phyloP scores from a whole-genome alignment of 179 eudicot genomes.

The Actinidia arguta region DNA sequence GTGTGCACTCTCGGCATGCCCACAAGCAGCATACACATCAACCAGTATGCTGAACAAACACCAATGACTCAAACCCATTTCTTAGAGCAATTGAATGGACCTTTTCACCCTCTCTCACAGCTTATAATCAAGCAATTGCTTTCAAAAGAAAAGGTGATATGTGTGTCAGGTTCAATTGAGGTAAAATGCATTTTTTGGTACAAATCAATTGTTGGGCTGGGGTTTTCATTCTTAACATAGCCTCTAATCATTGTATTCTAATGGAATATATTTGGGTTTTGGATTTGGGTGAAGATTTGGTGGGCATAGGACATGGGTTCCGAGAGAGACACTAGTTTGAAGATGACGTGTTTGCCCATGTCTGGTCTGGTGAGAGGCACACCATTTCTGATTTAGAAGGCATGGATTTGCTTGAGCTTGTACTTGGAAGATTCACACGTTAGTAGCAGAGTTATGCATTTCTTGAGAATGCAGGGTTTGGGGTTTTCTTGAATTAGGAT shows the following conservation, averaged over 20 bases:
- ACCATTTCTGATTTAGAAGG: slow-evolving; percentile 69
- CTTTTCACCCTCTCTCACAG: slow-evolving; percentile 61
- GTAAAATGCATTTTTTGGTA: slow-evolving; percentile 46
- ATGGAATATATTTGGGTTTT: slow-evolving; percentile 60
- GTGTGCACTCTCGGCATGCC: slow-evolving; percentile 60
- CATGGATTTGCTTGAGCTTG: slow-evolving; percentile 85
- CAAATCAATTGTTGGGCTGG: slow-evolving; percentile 52
- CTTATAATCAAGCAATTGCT: slow-evolving; percentile 63
- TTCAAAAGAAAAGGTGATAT: slow-evolving; percentile 81
- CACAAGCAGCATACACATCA: slow-evolving; percentile 68
- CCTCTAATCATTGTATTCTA: slow-evolving; percentile 91
- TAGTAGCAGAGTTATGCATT: slow-evolving; percentile 77
- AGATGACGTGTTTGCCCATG: slow-evolving; percentile 74
- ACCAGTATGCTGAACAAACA: slow-evolving; percentile 80
- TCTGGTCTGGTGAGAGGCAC: slow-evolving; percentile 64
- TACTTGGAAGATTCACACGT: slow-evolving; percentile 52
- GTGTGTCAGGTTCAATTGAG: slow-evolving; percentile 62
- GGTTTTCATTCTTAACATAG: slow-evolving; percentile 67
- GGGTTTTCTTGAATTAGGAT: slow-evolving; percentile 16
- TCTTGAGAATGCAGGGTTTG: slow-evolving; percentile 37
- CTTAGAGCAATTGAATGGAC: slow-evolving; percentile 58
- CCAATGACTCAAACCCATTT: slow-evolving; percentile 63
- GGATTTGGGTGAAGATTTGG: slow-evolving; percentile 53
- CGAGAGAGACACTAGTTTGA: slow-evolving; percentile 63
- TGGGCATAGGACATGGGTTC: slow-evolving; percentile 60